Percentiles rank a stretch among this genome's conserved stretches.
phyloP scores from a whole-genome alignment of 148 eudicot genomes.

The Spergularia bocconei region DNA sequence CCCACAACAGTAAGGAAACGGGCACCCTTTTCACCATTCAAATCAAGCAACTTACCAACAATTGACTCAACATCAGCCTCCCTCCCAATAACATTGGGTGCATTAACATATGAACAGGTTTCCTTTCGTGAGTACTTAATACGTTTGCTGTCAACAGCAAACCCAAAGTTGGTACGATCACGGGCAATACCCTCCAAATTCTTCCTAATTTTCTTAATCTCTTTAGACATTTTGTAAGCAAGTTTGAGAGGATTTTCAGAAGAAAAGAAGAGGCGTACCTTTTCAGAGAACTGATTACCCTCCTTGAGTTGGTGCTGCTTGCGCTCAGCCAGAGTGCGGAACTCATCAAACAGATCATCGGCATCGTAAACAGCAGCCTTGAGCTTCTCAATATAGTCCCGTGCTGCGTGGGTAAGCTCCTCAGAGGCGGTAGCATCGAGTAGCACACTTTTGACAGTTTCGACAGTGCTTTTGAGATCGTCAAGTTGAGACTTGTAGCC shows the following conservation, averaged over 20 bases:
- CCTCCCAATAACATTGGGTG: constrained; percentile 17
- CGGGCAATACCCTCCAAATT: neutral
- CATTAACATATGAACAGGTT: constrained; percentile 16
- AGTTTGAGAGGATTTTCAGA: neutral
- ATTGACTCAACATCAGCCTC: constrained; percentile 12
- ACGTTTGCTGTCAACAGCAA: constrained; percentile 4
- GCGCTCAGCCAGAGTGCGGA: constrained; percentile 13
- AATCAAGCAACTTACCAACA: constrained; percentile 8
- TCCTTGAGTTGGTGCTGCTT: neutral
- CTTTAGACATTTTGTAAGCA: constrained; percentile 1
- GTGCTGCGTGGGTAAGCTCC: constrained; percentile 2
- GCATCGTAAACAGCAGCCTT: constrained; percentile 27
- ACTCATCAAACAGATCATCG: constrained; percentile 32
- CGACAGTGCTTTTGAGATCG: constrained; percentile 12
- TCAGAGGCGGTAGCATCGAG: constrained; percentile 19
- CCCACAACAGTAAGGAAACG: constrained; percentile 25
- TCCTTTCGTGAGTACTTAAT: constrained; percentile 9
- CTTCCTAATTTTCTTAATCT: constrained; percentile 14
- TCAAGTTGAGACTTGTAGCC: constrained; percentile 14
- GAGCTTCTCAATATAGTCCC: constrained; percentile 11
- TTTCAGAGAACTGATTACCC: neutral
- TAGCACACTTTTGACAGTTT: constrained; percentile 10
- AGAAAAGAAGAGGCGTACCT: constrained; percentile 20
- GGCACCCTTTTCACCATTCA: neutral
- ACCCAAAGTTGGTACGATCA: constrained; percentile 5